These are phyloP conservation scores for Auriscalpium orientale DNA, from an alignment of 768 basidiomycete genomes.

Conservation along the genomic window DNA sequence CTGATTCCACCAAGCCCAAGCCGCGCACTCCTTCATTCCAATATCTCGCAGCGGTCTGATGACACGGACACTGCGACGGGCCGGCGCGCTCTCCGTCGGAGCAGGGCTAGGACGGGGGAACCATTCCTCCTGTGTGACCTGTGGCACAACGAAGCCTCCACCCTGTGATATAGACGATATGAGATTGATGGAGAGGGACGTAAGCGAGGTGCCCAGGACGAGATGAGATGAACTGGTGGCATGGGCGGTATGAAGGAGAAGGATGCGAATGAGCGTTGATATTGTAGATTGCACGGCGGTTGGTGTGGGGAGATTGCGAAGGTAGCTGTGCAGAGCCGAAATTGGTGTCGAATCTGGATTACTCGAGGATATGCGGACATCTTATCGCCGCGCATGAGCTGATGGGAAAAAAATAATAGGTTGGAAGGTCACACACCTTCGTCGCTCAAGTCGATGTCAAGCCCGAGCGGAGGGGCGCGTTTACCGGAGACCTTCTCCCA, in stretches of 20 bases:
- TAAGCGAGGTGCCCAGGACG: slow-evolving; percentile 72
- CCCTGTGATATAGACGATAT: slow-evolving; percentile 73
- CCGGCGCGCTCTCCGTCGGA: slow-evolving; percentile 3
- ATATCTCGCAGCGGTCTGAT: slow-evolving; percentile 66
- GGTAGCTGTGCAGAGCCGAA: slow-evolving; percentile 38
- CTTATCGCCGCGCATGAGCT: slow-evolving; percentile 15
- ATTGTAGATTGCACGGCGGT: slow-evolving; percentile 59
- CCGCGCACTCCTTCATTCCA: slow-evolving; percentile 71
- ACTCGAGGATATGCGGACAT: slow-evolving; percentile 6
- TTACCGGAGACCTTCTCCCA: slow-evolving; percentile 44
- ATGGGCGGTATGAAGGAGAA: slow-evolving; percentile 60
- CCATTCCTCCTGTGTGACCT: slow-evolving; percentile 74
- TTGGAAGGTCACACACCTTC: slow-evolving; percentile 34
- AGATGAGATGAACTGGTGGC: slow-evolving; percentile 62
- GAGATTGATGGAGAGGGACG: slow-evolving; percentile 65
- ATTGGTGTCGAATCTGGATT: slow-evolving; percentile 15
- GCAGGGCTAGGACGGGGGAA: slow-evolving; percentile 18
- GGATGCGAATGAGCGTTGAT: slow-evolving; percentile 52
- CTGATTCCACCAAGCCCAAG: slow-evolving; percentile 70
- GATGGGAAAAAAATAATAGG: background rate
- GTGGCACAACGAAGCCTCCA: slow-evolving; percentile 60
- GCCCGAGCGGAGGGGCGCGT: slow-evolving; percentile 13
- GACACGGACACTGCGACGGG: slow-evolving; percentile 35
- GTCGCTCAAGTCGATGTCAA: slow-evolving; percentile 42
- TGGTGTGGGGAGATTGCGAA: slow-evolving; percentile 64